Evolutionary conservation across 139 green algal species (phyloP).

Genomic region (Chlorella sp.): DNA sequence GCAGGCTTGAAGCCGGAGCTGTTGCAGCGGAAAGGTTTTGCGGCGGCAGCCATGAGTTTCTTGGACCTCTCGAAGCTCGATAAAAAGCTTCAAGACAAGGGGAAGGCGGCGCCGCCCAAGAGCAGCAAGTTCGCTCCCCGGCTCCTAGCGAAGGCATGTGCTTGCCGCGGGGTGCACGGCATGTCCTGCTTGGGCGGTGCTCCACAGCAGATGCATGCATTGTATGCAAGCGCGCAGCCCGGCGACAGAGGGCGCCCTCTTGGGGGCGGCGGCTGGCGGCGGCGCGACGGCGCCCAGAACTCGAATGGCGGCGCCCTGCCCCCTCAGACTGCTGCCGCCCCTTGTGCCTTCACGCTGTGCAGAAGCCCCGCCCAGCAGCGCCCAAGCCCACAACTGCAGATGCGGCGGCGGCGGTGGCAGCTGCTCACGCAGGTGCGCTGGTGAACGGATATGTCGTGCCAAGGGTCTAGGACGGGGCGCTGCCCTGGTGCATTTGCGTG

Average conservation of each 20-base stretch:
- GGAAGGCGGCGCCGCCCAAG: constrained; percentile 7
- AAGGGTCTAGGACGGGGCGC: too few relatives aligned
- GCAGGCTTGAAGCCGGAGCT: too few relatives aligned
- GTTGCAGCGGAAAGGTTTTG: too few relatives aligned
- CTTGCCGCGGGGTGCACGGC: neutral
- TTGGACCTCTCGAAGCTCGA: constrained; percentile 29
- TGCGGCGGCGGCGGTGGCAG: neutral
- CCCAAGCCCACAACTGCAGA: neutral
- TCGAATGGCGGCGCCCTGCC: too few relatives aligned
- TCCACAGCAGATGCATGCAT: neutral
- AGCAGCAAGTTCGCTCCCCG: constrained; percentile 13
- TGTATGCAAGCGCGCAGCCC: neutral
- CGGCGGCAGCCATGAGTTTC: neutral
- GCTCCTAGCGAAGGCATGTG: constrained; percentile 6
- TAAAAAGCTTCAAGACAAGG: constrained; percentile 16
- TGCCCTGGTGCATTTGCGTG: too few relatives aligned
- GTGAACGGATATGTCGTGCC: too few relatives aligned
- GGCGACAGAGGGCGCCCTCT: too few relatives aligned
- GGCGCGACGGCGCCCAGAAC: neutral
- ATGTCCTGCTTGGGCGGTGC: neutral
- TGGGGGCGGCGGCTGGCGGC: neutral
- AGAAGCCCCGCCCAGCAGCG: neutral
- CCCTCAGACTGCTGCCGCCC: neutral
- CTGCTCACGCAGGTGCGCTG: neutral
- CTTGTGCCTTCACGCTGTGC: neutral